Evolutionary conservation across 306 rosid genomes (phyloP), one percentile per base, ranked within the genome.

Genomic region (Prunus mira): DNA sequence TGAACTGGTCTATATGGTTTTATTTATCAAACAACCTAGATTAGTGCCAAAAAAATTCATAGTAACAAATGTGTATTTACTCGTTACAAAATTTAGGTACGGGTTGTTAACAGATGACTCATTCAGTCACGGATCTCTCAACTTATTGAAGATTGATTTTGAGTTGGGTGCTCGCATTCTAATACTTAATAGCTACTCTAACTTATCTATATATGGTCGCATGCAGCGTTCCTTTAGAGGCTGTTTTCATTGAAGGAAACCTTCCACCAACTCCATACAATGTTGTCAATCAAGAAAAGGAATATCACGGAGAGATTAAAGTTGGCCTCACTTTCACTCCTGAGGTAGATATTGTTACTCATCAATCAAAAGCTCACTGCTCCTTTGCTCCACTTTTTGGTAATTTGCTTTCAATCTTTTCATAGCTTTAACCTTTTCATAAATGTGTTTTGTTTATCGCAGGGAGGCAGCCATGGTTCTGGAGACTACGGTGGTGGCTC

Each of bases 221-320:
- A 46, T 67, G 71, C 77, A 93, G 98, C 60, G 83, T 93, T 78
- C 73, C 90, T 18, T 80, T 93, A 1, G 90, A 82, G 14, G 64
- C 85, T 12, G 6, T 87, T 69, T 87, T 89, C 54, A 3, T 10
- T 0, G 93, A 84, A 86, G 86, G 94, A 71, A 89, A 61, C 69
- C 65, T 88, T 46, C 87, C 91, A 46, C 72, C 90, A n/a, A 77
- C 88, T 0, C 24, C 76, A 8, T 89, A 91, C 82, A 89, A 85
- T 56, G 96, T 93, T 13, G 93, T 93, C 17, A 91, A 73, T 60
- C 77, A 88, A 78, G 88, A 88, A 76, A 82, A 70, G 47, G 76
- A 82, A 27, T 88, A 64, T 32, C 32, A 82, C 10, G 97, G 97
- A 28, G 87, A 85, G 78, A 88, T 89, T 72, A 79, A 55, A 82